Conservation (phyloP, 352 stramenopile genomes). For the Globisporangium spinosum region DNA sequence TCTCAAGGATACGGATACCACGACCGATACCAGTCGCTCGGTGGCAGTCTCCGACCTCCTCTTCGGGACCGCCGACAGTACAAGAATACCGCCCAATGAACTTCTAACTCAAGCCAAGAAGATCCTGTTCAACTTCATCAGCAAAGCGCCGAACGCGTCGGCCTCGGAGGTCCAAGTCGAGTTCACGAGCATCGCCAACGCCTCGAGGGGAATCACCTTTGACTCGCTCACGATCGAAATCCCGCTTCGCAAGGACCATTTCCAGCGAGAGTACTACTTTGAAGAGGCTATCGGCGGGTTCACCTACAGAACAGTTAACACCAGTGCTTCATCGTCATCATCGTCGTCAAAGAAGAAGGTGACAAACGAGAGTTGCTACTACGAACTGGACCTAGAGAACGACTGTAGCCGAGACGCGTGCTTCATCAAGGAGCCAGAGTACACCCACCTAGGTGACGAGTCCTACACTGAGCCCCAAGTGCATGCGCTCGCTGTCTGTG, state of each 20-base stretch:
- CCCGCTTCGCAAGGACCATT: constrained; percentile 6
- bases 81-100: background rate
- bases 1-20: background rate
- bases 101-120: constrained; percentile 6
- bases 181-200: constrained; percentile 10
- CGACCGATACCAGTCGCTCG: background rate
- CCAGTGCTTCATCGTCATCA: too few relatives aligned
- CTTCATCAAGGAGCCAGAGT: constrained; percentile 2
- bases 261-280: background rate
- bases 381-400: constrained; percentile 1
- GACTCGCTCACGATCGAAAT: constrained; percentile 13
- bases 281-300: background rate
- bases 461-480: constrained; percentile 7
- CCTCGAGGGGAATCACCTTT: background rate
- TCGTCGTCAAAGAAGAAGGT: background rate
- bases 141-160: constrained; percentile 7
- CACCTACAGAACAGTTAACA: background rate
- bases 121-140: constrained; percentile 7
- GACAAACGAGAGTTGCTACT: background rate
- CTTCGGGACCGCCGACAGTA: background rate
- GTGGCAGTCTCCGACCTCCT: background rate
- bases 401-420: constrained; percentile 5
- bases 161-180: constrained; percentile 1
- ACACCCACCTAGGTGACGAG: background rate
- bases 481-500: constrained; percentile 7